These are phyloP conservation scores for Lumnitzera littorea DNA, from an alignment of 345 rosid genomes.

Conservation along the genomic window DNA sequence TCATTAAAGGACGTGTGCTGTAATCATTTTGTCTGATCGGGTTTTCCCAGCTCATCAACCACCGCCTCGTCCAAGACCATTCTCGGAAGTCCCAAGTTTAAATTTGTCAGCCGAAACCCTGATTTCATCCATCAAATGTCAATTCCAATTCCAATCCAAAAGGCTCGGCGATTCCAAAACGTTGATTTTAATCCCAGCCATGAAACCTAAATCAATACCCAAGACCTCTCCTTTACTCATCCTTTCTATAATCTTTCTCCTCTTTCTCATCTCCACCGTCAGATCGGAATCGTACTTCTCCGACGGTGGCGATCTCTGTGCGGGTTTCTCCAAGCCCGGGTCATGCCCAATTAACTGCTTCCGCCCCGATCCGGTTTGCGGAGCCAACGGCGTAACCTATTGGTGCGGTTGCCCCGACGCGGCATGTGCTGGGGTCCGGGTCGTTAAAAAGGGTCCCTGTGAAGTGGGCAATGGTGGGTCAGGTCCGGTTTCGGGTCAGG, in stretches of 20 bases:
- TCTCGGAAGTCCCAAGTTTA: too few relatives aligned
- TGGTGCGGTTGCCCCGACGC: conserved; percentile 98
- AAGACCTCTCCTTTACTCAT: too few relatives aligned
- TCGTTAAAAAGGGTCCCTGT: conserved; percentile 65
- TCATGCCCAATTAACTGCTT: conserved; percentile 86
- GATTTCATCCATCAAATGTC: too few relatives aligned
- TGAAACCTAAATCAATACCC: too few relatives aligned
- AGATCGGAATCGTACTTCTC: conserved; percentile 8
- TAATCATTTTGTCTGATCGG: too few relatives aligned
- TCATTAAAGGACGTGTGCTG: too few relatives aligned
- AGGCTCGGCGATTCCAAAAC: too few relatives aligned
- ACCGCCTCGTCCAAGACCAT: too few relatives aligned
- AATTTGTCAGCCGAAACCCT: too few relatives aligned
- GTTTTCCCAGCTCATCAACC: too few relatives aligned
- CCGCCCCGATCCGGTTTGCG: conserved; percentile 83
- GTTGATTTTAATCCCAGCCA: too few relatives aligned
- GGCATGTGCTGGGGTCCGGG: conserved; percentile 51
- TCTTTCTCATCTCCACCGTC: conserved; percentile 8
- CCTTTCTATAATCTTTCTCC: background rate
- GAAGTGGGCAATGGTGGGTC: conserved; percentile 67
- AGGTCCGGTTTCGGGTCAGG: conserved; percentile 76
- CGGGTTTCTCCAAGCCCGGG: conserved; percentile 22
- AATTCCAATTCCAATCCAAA: too few relatives aligned
- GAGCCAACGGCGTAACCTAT: conserved; percentile 75
- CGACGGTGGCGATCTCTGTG: conserved; percentile 31